phyloP scores from a whole-genome alignment of 2,329 filamentous ascomycete genomes.

The Tolypocladium tundrense region DNA sequence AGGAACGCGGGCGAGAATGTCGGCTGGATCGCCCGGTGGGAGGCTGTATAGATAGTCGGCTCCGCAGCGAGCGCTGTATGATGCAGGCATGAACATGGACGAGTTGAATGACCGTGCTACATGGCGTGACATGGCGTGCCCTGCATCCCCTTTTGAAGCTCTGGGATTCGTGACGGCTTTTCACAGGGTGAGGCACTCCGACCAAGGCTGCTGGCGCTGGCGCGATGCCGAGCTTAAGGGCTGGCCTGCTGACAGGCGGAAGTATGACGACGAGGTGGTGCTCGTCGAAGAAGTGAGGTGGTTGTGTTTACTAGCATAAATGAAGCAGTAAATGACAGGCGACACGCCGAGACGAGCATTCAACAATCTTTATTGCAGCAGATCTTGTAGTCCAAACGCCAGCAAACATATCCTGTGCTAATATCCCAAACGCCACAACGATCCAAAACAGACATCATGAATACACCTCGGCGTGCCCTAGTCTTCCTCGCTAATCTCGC shows the following conservation, averaged over 20 bases:
- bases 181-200: no score
- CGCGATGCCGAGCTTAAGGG: no score
- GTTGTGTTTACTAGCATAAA: not conserved
- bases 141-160: no score
- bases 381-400: not conserved
- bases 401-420: not conserved
- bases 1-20: slow-evolving; percentile 69
- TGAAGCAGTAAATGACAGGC: not conserved
- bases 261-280: no score
- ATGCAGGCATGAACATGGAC: not conserved
- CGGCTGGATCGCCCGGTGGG: slow-evolving; percentile 73
- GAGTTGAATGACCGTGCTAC: not conserved
- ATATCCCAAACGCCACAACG: not conserved
- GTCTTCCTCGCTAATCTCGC: slow-evolving; percentile 58
- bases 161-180: no score
- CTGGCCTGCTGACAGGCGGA: no score
- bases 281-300: no score
- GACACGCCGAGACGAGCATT: not conserved
- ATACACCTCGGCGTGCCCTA: slow-evolving; percentile 16
- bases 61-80: not conserved
- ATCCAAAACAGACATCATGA: not conserved
- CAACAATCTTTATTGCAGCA: not conserved
- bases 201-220: no score
- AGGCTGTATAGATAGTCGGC: slow-evolving; percentile 36
- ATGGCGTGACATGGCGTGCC: no score